Evolutionary conservation across 208 protist species (phyloP), one percentile per base, ranked within the genome.

Genomic region (Trypanosoma melophagium): DNA sequence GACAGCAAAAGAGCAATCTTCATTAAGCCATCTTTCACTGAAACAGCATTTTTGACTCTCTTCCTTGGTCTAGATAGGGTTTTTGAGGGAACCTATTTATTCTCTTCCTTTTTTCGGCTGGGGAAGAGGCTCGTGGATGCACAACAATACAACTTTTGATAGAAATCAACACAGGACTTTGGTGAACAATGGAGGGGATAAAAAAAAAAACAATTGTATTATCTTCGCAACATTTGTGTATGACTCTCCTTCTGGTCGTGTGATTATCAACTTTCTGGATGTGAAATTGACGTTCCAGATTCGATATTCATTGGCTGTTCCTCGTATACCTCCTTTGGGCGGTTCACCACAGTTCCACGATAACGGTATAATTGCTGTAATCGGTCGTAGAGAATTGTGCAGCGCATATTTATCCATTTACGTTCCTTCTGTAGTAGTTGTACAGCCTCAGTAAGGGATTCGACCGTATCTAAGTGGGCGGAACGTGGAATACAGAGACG

Each of bases 391-490:
- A 70, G 25, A 45, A 62, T 42, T 0, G 65, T 70, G 31, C 65
- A 70, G 3, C 65, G 65, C 56, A 62, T 62, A 0, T 0, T 70
- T 19, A 70, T 35, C 55, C 53, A 70, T 28, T 70, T 70, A 35
- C 65, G 65, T 40, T 70, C 65, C 44, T 61, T 35, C n/a, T 47
- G 24, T 13, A 70, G 24, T n/a, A 70, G 31, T 21, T 47, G 44
- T 17, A 45, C 25, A 31, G 55, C 55, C 28, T 53, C 44, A 13
- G 53, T 41, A 10, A 70, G 28, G 7, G 44, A 17, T 13, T 60
- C 55, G 7, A 25, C n/a, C 3, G 65, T 56, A 13, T 70, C 55
- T n/a, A 31, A 7, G n/a, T 70, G 56, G 16, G 56, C 12, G 9
- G 19, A 21, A 25, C 65, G 56, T 22, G 41, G n/a, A 45, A 60